A percentile compares a stretch with the other conserved stretches of the same genome.
Evolutionary conservation across 1,284 basidiomycete species (phyloP).

Genomic region (Ceratobasidium sp.): DNA sequence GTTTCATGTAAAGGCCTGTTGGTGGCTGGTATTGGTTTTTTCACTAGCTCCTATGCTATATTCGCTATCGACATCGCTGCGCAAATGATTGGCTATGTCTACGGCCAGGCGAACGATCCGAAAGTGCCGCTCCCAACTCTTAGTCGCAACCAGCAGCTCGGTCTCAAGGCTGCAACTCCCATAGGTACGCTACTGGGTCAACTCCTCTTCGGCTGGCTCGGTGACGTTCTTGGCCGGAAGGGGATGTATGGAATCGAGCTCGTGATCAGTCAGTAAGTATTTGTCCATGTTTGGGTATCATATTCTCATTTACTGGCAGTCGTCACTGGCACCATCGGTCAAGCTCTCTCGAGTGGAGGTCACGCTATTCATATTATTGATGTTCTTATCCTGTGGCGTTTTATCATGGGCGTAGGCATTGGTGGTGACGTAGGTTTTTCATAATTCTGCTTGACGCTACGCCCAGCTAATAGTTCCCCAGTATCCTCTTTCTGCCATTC

Average conservation of each 20-base stretch:
- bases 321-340: slow-evolving; percentile 64
- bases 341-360: slow-evolving; percentile 66
- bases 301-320: slow-evolving; percentile 49
- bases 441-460: neutral
- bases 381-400: slow-evolving; percentile 72
- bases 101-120: neutral
- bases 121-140: no score
- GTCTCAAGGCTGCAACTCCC: slow-evolving; percentile 75
- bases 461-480: slow-evolving; percentile 55
- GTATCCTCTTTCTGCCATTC: slow-evolving; percentile 75
- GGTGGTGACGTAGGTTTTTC: slow-evolving; percentile 54
- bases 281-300: neutral
- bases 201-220: slow-evolving; percentile 51
- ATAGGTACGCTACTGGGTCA: slow-evolving; percentile 60
- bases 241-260: slow-evolving; percentile 66
- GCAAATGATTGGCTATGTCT: slow-evolving; percentile 84
- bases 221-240: slow-evolving; percentile 52
- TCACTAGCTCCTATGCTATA: slow-evolving; percentile 66
- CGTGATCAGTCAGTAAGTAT: slow-evolving; percentile 52
- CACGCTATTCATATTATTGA: slow-evolving; percentile 78
- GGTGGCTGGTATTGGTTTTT: slow-evolving; percentile 85
- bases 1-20: slow-evolving; percentile 75
- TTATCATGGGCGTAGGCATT: slow-evolving; percentile 67
- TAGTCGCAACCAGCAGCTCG: slow-evolving; percentile 73
- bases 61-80: slow-evolving; percentile 76